phyloP scores from a whole-genome alignment of 306 rosid species.

The Erythrophleum fordii region DNA sequence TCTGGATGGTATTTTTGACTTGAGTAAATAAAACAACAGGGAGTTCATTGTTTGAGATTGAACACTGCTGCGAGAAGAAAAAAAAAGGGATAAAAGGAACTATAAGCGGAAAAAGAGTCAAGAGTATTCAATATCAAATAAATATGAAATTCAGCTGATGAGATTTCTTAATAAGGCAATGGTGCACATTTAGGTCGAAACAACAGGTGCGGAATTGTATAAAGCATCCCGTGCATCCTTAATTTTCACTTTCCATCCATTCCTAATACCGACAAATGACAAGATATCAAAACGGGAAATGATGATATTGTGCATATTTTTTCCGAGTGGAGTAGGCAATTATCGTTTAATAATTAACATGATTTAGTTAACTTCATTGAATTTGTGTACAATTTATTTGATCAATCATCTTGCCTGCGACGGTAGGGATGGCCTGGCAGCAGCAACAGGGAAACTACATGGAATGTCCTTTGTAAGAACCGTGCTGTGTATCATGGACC shows the following conservation, averaged over 20 bases:
- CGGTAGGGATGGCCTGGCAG: background rate
- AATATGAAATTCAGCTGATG: background rate
- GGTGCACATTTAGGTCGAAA: background rate
- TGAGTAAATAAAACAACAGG: background rate
- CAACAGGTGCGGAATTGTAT: background rate
- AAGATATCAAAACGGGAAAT: background rate
- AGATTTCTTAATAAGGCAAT: background rate
- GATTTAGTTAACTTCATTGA: too few relatives aligned
- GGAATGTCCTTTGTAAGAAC: background rate
- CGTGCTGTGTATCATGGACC: constrained; percentile 12
- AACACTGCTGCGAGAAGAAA: background rate
- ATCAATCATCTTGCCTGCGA: background rate
- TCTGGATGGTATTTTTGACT: background rate
- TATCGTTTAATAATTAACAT: background rate
- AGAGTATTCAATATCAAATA: background rate
- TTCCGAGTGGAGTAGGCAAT: too few relatives aligned
- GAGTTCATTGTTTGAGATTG: too few relatives aligned
- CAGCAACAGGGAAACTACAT: background rate
- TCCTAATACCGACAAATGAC: background rate
- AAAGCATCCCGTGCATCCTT: background rate
- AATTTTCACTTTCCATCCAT: background rate
- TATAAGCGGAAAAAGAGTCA: background rate
- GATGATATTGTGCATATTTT: background rate
- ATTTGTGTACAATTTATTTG: background rate
- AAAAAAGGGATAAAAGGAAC: background rate